Base-by-base conservation (phyloP, 2,329 filamentous ascomycete species). In the Sarocladium kiliense region DNA sequence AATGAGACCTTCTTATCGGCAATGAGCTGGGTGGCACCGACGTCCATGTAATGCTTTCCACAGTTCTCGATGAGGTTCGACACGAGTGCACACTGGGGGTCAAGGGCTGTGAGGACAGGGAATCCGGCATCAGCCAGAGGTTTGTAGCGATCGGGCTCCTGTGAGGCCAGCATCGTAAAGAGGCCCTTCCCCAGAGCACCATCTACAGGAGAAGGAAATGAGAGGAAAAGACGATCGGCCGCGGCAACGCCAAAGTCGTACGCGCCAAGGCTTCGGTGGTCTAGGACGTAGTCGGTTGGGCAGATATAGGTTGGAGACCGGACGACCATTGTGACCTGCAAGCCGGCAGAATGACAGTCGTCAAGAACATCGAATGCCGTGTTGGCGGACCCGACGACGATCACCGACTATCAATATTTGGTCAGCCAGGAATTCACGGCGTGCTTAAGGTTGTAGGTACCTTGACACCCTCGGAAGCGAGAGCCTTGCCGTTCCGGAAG, bases 381-480 rank as follows among this genome's bases (percentile, higher is more conserved):
- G 56, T 74, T 75, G n/a, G 69, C 71, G 1, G 72, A 71, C 18
- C 72, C 73, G 30, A 72, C 62, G 7, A 74, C 59, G 11, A 66
- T 44, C 11, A 67, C 68, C 1, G 67, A 64, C 65, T 60, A 25
- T 2, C n/a, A 5, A 10, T 32, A 14, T 25, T 25, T 25, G 3
- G 19, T 23, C 25, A 14, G 16, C 19, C 16, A 9, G 7, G 12
- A 18, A 3, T 21, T 3, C n/a, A 7, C 12, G 19, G 6, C 23
- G 14, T 21, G n/a, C n/a, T 14, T 44, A 18, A 21, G 6, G 19
- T 18, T 16, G 3, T 1, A 3, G 41, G 41, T 16, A 63, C 62
- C 59, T 65, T 64, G 23, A 51, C 60, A 0, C 63, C 65, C 7
- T 56, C 32, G 2, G 61, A 53, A 2, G 32, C 32, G 2, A 70